A percentile compares a stretch with the other conserved stretches of the same genome.
phyloP scores from a whole-genome alignment of 257 asterid species.

The Vinca minor region DNA sequence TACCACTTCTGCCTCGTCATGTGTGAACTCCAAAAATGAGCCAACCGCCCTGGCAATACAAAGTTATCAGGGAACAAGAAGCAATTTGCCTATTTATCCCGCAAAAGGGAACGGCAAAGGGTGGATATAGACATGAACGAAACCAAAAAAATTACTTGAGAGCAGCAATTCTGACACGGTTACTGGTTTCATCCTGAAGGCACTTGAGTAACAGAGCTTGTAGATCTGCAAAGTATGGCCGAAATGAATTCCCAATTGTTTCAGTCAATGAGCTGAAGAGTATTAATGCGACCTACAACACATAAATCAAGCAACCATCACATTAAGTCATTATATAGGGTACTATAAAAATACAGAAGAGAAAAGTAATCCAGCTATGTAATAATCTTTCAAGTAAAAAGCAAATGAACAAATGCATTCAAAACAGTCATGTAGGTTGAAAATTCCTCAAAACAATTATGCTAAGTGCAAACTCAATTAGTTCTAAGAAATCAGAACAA shows the following conservation, averaged over 20 bases:
- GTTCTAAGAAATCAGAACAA: no score
- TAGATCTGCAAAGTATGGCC: slow-evolving; percentile 71
- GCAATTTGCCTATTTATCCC: slow-evolving; percentile 3
- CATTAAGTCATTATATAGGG: slow-evolving; percentile 4
- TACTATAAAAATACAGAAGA: background rate
- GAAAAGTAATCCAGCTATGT: slow-evolving; percentile 1
- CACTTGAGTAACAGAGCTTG: slow-evolving; percentile 84
- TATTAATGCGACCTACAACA: slow-evolving; percentile 83
- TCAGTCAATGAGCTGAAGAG: slow-evolving; percentile 99
- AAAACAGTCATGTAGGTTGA: no score
- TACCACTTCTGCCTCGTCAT: slow-evolving; percentile 84
- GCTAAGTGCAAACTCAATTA: background rate
- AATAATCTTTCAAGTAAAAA: background rate
- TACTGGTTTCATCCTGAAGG: slow-evolving; percentile 95
- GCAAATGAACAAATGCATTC: background rate
- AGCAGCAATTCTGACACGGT: slow-evolving; percentile 90
- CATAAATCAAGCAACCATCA: slow-evolving; percentile 19
- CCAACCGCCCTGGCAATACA: slow-evolving; percentile 91
- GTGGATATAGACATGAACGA: slow-evolving; percentile 8
- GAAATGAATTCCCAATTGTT: slow-evolving; percentile 88
- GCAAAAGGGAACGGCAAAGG: background rate
- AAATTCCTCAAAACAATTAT: background rate
- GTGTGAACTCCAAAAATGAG: slow-evolving; percentile 92
- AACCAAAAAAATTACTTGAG: slow-evolving; percentile 67
- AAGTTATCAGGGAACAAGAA: slow-evolving; percentile 20